These are phyloP conservation scores for Liquidambar formosana DNA, from an alignment of 164 flowering plant genomes.

Conservation along the genomic window DNA sequence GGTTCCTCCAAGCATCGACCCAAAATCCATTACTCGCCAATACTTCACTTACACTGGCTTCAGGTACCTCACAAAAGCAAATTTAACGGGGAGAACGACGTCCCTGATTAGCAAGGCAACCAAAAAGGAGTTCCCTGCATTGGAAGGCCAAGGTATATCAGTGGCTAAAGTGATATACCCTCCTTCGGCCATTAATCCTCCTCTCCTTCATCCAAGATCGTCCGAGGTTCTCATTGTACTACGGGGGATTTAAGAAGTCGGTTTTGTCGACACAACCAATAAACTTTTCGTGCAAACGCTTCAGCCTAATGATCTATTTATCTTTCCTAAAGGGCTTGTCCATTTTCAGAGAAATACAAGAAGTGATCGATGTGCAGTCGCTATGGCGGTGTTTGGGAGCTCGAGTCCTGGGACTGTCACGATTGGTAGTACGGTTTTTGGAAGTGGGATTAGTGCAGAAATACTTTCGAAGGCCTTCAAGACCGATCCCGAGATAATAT, in stretches of 20 bases:
- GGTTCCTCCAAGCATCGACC: slow-evolving; percentile 17
- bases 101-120: slow-evolving; percentile 18
- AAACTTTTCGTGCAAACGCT: slow-evolving; percentile 21
- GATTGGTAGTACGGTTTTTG: slow-evolving; percentile 17
- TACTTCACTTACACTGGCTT: slow-evolving; percentile 21
- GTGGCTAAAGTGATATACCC: slow-evolving; percentile 20
- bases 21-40: neutral
- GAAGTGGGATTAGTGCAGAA: slow-evolving; percentile 12
- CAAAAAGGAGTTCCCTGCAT: slow-evolving; percentile 24
- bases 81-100: slow-evolving; percentile 7
- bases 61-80: slow-evolving; percentile 4
- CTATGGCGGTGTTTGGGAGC: slow-evolving; percentile 24
- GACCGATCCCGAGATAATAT: slow-evolving; percentile 4
- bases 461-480: slow-evolving; percentile 20
- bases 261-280: slow-evolving; percentile 16
- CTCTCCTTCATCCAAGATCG: slow-evolving; percentile 21
- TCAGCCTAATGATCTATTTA: slow-evolving; percentile 12
- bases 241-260: slow-evolving; percentile 19
- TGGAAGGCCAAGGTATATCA: slow-evolving; percentile 26
- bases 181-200: slow-evolving; percentile 19
- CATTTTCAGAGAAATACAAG: slow-evolving; percentile 22
- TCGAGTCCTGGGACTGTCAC: slow-evolving; percentile 23
- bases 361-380: slow-evolving; percentile 9
- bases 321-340: slow-evolving; percentile 29
- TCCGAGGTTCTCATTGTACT: slow-evolving; percentile 23